A percentile compares a stretch with the other conserved stretches of the same genome.
These are phyloP conservation scores for Phanerochaete sordida DNA, from an alignment of 768 basidiomycete species.

Conservation along the genomic window DNA sequence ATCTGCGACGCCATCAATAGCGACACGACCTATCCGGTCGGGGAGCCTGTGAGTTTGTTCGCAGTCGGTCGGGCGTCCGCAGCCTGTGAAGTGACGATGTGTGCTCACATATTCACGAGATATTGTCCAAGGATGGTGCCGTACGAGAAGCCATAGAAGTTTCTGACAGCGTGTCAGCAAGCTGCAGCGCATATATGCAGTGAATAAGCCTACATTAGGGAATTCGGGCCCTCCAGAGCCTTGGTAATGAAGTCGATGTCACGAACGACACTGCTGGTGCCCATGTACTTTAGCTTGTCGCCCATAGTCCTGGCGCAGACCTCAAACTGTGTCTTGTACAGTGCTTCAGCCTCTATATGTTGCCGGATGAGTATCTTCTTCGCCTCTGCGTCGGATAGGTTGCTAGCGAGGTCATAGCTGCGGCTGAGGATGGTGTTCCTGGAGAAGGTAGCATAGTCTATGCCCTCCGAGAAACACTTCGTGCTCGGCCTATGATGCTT, in stretches of 20 bases:
- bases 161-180: conserved; percentile 10
- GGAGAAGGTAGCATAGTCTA: conserved; percentile 21
- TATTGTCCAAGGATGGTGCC: conserved; percentile 30
- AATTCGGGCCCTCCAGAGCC: conserved; percentile 24
- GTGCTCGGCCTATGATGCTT: conserved; percentile 18
- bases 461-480: conserved; percentile 23
- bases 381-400: conserved; percentile 18
- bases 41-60: conserved; percentile 22
- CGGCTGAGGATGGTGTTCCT: conserved; percentile 25
- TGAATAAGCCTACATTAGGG: conserved; percentile 15
- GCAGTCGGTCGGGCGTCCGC: neutral
- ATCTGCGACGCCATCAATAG: conserved; percentile 30
- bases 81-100: neutral
- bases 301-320: conserved; percentile 27
- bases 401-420: conserved; percentile 21
- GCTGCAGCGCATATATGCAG: neutral
- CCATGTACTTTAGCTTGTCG: conserved; percentile 26
- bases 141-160: conserved; percentile 30
- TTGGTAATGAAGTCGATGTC: conserved; percentile 29
- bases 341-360: conserved; percentile 20
- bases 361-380: conserved; percentile 18
- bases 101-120: conserved; percentile 30
- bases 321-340: conserved; percentile 21
- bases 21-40: conserved; percentile 25
- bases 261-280: conserved; percentile 29